These are phyloP conservation scores for Aegilops bicornis DNA, from an alignment of 176 grass and related monocot species.

Conservation along the genomic window DNA sequence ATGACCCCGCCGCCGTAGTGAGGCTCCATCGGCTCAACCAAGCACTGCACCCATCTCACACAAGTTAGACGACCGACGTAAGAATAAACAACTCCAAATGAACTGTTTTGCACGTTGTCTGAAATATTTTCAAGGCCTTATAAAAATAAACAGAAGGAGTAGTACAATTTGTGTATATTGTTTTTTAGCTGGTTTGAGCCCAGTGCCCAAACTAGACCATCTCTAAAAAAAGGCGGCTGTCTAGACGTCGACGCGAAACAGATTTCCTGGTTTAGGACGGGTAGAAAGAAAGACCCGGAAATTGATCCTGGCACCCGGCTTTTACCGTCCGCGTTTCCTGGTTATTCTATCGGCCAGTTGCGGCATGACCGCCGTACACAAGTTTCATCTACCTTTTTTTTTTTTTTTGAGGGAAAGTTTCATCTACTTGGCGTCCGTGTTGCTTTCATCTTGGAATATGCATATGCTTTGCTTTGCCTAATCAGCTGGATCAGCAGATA, in stretches of 20 bases:
- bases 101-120: too few species aligned
- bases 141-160: too few species aligned
- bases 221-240: too few species aligned
- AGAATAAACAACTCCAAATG: background rate
- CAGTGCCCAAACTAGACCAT: background rate
- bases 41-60: slow-evolving; percentile 45
- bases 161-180: too few species aligned
- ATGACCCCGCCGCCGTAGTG: slow-evolving; percentile 65
- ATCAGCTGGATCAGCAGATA: background rate
- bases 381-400: background rate
- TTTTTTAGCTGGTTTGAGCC: background rate
- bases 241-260: background rate
- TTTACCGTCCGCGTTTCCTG: background rate
- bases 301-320: background rate
- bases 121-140: too few species aligned
- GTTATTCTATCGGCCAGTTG: background rate
- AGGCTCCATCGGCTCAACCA: slow-evolving; percentile 46
- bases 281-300: background rate
- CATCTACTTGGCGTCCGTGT: background rate
- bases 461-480: background rate
- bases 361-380: background rate
- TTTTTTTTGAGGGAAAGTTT: background rate
- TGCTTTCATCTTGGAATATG: slow-evolving; percentile 8
- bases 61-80: background rate
- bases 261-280: background rate